These are phyloP conservation scores for Actinomortierella ambigua DNA, from an alignment of 371 early-diverging fungal genomes.

Conservation along the genomic window DNA sequence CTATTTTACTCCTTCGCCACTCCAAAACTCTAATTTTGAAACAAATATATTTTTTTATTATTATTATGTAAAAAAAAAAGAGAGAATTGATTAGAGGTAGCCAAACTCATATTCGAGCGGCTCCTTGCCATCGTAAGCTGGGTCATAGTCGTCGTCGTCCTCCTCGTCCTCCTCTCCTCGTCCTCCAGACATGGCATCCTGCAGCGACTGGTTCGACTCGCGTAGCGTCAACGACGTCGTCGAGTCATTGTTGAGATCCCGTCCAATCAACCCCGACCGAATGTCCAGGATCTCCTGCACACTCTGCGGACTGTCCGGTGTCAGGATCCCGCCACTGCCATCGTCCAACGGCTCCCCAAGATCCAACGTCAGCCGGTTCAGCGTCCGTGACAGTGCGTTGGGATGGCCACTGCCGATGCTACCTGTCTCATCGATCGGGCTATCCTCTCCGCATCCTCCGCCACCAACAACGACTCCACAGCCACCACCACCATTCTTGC, in stretches of 20 bases:
- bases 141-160: no score
- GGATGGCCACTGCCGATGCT: slow-evolving; percentile 20
- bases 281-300: slow-evolving; percentile 44
- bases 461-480: slow-evolving; percentile 23
- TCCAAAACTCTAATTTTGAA: no score
- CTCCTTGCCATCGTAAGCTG: no score
- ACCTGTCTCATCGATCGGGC: slow-evolving; percentile 20
- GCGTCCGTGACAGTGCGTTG: slow-evolving; percentile 17
- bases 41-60: no score
- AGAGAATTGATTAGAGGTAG: no score
- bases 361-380: slow-evolving; percentile 39
- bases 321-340: not conserved
- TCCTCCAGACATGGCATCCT: no score
- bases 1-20: no score
- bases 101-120: no score
- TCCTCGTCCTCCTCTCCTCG: no score
- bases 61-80: no score
- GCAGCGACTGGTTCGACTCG: slow-evolving; percentile 5
- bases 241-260: slow-evolving; percentile 22
- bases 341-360: slow-evolving; percentile 34
- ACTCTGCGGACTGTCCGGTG: slow-evolving; percentile 43
- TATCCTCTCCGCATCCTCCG: slow-evolving; percentile 33
- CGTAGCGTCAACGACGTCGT: slow-evolving; percentile 29
- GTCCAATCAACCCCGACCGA: slow-evolving; percentile 15
- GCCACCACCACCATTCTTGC: slow-evolving; percentile 14